Percentiles rank a stretch among this genome's conserved stretches.
These are phyloP conservation scores for Phytophthora agathidicida DNA, from an alignment of 352 stramenopile species.

Conservation along the genomic window DNA sequence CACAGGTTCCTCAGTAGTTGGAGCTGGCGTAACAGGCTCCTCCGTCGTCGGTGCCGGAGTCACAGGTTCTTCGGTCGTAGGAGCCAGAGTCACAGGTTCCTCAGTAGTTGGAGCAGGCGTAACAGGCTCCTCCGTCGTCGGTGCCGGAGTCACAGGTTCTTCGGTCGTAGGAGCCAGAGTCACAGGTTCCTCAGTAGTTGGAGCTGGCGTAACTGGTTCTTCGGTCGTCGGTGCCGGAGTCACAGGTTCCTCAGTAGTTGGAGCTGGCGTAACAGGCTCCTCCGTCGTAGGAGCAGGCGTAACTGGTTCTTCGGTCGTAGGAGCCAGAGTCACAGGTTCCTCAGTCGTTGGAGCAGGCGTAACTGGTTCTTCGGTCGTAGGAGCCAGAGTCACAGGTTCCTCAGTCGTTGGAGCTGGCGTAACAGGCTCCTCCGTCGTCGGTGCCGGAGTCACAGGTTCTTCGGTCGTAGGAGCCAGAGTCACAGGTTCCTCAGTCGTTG, in stretches of 20 bases:
- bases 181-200: background rate
- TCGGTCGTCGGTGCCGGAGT: background rate
- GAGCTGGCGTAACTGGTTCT: too few species aligned
- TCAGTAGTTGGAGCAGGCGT: conserved; percentile 6
- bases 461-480: background rate
- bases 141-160: background rate
- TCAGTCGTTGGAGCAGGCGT: background rate
- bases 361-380: background rate
- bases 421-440: background rate
- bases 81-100: background rate
- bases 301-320: background rate
- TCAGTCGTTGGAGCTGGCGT: background rate
- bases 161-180: background rate
- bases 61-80: background rate
- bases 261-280: background rate
- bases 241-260: background rate
- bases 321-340: background rate
- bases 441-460: background rate
- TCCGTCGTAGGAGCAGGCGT: background rate
- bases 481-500: background rate
- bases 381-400: background rate
- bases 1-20: background rate
- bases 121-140: background rate
- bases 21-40: background rate
- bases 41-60: background rate